Percentiles rank a stretch among this genome's conserved stretches.
Conservation (phyloP, 1,284 basidiomycete species). For the Megacollybia platyphylla region DNA sequence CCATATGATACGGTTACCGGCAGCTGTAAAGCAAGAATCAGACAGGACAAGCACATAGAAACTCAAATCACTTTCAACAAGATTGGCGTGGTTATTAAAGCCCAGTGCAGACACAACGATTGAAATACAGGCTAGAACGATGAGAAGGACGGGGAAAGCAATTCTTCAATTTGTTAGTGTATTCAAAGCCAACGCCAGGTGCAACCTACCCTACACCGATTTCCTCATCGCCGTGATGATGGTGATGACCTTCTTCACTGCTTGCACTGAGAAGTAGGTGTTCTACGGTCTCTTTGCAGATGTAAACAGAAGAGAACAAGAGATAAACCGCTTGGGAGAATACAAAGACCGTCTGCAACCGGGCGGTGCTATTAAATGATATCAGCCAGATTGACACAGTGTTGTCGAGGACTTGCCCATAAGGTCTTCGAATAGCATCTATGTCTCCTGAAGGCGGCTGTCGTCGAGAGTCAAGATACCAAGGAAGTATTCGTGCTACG, state of each 20-base stretch:
- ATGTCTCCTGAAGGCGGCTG: slow-evolving; percentile 11
- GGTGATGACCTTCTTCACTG: slow-evolving; percentile 44
- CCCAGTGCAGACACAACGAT: slow-evolving; percentile 38
- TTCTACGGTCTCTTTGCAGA: slow-evolving; percentile 88
- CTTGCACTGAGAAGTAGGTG: slow-evolving; percentile 54
- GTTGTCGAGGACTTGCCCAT: slow-evolving; percentile 45
- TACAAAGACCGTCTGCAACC: slow-evolving; percentile 67
- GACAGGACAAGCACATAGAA: slow-evolving; percentile 1
- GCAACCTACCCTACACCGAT: slow-evolving; percentile 15
- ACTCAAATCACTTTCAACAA: slow-evolving; percentile 43
- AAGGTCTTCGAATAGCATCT: slow-evolving; percentile 26
- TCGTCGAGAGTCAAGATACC: slow-evolving; percentile 13
- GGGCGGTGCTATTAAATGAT: slow-evolving; percentile 39
- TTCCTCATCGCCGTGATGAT: slow-evolving; percentile 31
- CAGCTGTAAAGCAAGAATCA: slow-evolving; percentile 19
- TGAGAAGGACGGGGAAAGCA: slow-evolving; percentile 53
- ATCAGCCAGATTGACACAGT: neutral
- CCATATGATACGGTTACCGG: slow-evolving; percentile 41
- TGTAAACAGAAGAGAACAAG: slow-evolving; percentile 84
- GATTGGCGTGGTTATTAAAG: slow-evolving; percentile 55
- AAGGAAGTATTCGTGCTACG: slow-evolving; percentile 39
- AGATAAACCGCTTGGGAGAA: slow-evolving; percentile 87
- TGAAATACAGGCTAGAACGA: slow-evolving; percentile 44
- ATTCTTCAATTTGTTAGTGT: slow-evolving; percentile 30
- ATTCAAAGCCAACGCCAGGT: slow-evolving; percentile 1